Percentiles rank a stretch among this genome's conserved stretches.
These are phyloP conservation scores for Pholiota microspora DNA, from an alignment of 768 basidiomycete species.

Conservation along the genomic window DNA sequence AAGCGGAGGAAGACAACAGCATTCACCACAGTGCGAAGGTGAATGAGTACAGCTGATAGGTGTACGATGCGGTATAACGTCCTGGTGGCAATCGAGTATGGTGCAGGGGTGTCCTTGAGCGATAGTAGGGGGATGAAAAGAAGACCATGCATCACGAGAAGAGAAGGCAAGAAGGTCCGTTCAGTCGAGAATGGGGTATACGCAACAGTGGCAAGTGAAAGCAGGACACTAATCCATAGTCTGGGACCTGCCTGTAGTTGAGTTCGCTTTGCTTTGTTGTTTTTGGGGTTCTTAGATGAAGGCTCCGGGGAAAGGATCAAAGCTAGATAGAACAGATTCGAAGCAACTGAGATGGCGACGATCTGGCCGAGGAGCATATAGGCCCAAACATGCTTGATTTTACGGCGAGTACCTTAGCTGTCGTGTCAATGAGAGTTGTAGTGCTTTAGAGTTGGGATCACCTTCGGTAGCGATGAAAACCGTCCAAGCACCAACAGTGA, in stretches of 20 bases:
- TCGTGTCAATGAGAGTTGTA: not conserved
- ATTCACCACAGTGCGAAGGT: constrained; percentile 27
- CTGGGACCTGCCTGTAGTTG: constrained; percentile 16
- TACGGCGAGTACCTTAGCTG: constrained; percentile 29
- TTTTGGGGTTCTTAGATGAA: constrained; percentile 6
- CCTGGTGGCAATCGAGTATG: constrained; percentile 22
- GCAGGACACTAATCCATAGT: constrained; percentile 41
- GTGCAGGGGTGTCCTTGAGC: constrained; percentile 1
- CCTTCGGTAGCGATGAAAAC: constrained; percentile 52
- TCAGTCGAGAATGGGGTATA: constrained; percentile 40
- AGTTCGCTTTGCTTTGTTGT: constrained; percentile 5
- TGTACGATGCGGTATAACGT: constrained; percentile 38
- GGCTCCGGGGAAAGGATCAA: constrained; percentile 34
- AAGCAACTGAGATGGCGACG: constrained; percentile 67
- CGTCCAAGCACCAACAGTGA: constrained; percentile 57
- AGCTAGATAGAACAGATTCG: constrained; percentile 60
- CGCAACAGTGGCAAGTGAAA: constrained; percentile 44
- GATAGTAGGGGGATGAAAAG: constrained; percentile 51
- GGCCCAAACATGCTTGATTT: constrained; percentile 54
- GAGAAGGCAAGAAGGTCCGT: constrained; percentile 52
- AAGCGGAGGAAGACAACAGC: constrained; percentile 22
- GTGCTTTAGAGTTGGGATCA: constrained; percentile 16
- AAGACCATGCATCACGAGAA: constrained; percentile 59
- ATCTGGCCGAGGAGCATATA: constrained; percentile 75
- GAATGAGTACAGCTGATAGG: constrained; percentile 30